These are phyloP conservation scores for Pythium plurisporium DNA, from an alignment of 352 stramenopile genomes.

Conservation along the genomic window DNA sequence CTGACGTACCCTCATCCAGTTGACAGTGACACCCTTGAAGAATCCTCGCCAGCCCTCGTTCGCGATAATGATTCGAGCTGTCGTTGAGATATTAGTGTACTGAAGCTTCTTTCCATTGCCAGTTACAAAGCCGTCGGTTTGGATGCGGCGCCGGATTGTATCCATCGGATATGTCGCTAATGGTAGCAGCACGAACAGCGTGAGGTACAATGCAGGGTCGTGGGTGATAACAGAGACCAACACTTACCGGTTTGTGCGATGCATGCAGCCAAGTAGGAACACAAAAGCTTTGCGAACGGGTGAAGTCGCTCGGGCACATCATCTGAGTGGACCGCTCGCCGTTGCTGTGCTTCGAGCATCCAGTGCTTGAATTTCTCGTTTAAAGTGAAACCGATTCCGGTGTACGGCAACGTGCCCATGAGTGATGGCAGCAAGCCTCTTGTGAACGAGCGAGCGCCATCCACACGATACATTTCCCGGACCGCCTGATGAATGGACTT, in stretches of 20 bases:
- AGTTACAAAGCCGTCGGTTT: slow-evolving; percentile 76
- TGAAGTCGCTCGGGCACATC: slow-evolving; percentile 39
- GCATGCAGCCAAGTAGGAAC: slow-evolving; percentile 78
- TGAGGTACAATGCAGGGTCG: background rate
- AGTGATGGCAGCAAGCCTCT: slow-evolving; percentile 71
- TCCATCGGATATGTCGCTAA: slow-evolving; percentile 84
- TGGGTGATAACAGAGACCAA: background rate
- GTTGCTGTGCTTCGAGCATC: slow-evolving; percentile 24
- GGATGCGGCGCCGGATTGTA: slow-evolving; percentile 77
- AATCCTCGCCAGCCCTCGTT: slow-evolving; percentile 78
- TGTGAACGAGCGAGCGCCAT: slow-evolving; percentile 63
- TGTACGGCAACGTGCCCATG: slow-evolving; percentile 82
- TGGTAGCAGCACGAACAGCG: background rate
- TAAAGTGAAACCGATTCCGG: slow-evolving; percentile 78
- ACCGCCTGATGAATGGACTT: slow-evolving; percentile 66
- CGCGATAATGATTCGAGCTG: slow-evolving; percentile 60
- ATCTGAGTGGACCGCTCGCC: slow-evolving; percentile 18
- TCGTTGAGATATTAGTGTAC: slow-evolving; percentile 69
- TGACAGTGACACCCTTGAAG: slow-evolving; percentile 85
- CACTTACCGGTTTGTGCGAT: slow-evolving; percentile 77
- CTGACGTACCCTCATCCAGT: slow-evolving; percentile 68
- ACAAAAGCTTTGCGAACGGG: slow-evolving; percentile 77
- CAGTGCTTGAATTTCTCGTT: slow-evolving; percentile 83
- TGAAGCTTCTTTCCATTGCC: slow-evolving; percentile 31
- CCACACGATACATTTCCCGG: slow-evolving; percentile 68